Percentiles rank a stretch among this genome's conserved stretches.
Evolutionary conservation across 768 basidiomycete species (phyloP).

Genomic region (Leccinum subtestaceum): DNA sequence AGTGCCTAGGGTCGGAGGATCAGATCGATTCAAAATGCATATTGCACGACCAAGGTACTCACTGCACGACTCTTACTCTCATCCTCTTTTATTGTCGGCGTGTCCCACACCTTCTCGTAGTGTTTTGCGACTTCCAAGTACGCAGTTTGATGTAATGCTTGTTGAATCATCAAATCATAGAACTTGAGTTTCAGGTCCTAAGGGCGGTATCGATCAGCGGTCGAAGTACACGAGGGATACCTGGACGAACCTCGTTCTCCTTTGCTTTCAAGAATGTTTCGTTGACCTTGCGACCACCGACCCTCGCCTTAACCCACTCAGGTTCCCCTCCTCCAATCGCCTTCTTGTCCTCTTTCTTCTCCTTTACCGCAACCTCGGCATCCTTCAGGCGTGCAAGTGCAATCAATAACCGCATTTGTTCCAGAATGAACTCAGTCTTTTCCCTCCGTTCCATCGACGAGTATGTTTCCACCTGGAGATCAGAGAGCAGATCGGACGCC

Average conservation of each 20-base stretch:
- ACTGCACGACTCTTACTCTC: conserved; percentile 68
- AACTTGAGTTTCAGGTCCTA: conserved; percentile 95
- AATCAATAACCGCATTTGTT: conserved; percentile 92
- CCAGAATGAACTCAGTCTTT: conserved; percentile 97
- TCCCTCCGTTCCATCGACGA: conserved; percentile 97
- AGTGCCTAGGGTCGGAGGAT: conserved; percentile 57
- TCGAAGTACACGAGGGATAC: neutral
- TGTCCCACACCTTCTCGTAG: conserved; percentile 97
- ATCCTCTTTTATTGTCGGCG: conserved; percentile 89
- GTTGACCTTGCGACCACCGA: conserved; percentile 92
- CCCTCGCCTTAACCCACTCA: conserved; percentile 91
- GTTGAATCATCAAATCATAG: conserved; percentile 95
- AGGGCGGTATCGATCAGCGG: neutral
- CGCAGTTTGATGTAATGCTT: conserved; percentile 76
- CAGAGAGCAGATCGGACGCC: conserved; percentile 88
- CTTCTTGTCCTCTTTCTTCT: conserved; percentile 50
- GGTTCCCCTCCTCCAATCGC: conserved; percentile 69
- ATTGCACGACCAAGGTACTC: conserved; percentile 24
- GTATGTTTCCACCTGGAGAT: conserved; percentile 98
- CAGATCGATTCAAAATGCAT: conserved; percentile 1
- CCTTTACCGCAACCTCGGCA: conserved; percentile 53
- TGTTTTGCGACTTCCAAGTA: conserved; percentile 95
- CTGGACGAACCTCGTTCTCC: conserved; percentile 72
- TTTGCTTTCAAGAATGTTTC: conserved; percentile 87
- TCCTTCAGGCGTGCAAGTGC: conserved; percentile 77